A percentile compares a stretch with the other conserved stretches of the same genome.
These are phyloP conservation scores for Phytophthora cajani DNA, from an alignment of 352 stramenopile genomes.

Conservation along the genomic window DNA sequence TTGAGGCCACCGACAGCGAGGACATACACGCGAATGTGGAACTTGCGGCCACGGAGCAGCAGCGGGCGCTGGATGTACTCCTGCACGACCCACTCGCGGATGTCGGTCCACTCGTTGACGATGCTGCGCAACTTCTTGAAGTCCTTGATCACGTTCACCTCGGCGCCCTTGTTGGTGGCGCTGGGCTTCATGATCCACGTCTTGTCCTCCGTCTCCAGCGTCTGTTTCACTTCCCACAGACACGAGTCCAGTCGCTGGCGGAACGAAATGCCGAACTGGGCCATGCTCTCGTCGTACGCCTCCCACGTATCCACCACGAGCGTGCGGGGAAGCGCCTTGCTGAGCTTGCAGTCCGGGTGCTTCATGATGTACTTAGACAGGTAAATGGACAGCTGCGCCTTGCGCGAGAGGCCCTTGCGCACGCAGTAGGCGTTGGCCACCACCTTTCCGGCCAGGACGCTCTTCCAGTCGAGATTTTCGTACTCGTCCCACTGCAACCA, in stretches of 20 bases:
- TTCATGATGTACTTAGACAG: slow-evolving; percentile 75
- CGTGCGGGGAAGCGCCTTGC: slow-evolving; percentile 55
- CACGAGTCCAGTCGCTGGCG: slow-evolving; percentile 64
- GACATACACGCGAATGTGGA: slow-evolving; percentile 77
- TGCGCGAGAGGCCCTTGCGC: slow-evolving; percentile 73
- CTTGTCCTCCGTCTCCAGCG: slow-evolving; percentile 47
- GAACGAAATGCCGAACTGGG: slow-evolving; percentile 64
- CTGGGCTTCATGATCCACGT: slow-evolving; percentile 83
- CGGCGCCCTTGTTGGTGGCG: slow-evolving; percentile 76
- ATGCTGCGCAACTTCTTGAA: slow-evolving; percentile 70
- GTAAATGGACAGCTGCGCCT: slow-evolving; percentile 76
- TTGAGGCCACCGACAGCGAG: slow-evolving; percentile 61
- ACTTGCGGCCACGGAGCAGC: slow-evolving; percentile 68
- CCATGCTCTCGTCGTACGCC: slow-evolving; percentile 66
- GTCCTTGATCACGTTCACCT: slow-evolving; percentile 68
- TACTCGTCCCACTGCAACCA: slow-evolving; percentile 66
- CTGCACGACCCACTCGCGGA: slow-evolving; percentile 73
- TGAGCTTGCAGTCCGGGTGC: slow-evolving; percentile 56
- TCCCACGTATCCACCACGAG: slow-evolving; percentile 79
- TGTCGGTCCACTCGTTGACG: slow-evolving; percentile 70
- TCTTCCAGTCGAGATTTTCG: slow-evolving; percentile 72
- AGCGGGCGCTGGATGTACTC: slow-evolving; percentile 64
- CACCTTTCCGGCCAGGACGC: slow-evolving; percentile 54
- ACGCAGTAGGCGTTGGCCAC: slow-evolving; percentile 75
- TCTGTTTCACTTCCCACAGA: slow-evolving; percentile 60